Conservation (phyloP, 1,284 basidiomycete genomes). For the Tetrapyrgos nigripes region DNA sequence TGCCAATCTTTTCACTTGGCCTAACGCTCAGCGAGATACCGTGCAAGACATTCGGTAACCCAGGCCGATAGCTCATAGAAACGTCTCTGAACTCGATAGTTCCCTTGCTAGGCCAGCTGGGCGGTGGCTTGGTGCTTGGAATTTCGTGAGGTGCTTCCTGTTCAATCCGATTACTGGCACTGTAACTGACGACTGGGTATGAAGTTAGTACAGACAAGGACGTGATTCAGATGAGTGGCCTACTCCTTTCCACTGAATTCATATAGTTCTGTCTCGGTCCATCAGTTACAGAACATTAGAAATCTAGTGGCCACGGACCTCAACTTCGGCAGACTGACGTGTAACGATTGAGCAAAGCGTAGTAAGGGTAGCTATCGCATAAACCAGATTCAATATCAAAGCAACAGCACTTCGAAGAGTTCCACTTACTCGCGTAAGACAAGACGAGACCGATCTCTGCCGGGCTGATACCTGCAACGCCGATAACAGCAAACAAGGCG, state of each 20-base stretch:
- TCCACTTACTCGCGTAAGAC: slow-evolving; percentile 61
- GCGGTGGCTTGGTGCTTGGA: slow-evolving; percentile 53
- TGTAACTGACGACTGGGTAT: slow-evolving; percentile 63
- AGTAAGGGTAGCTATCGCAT: slow-evolving; percentile 47
- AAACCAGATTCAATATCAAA: slow-evolving; percentile 28
- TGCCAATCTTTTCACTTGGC: slow-evolving; percentile 83
- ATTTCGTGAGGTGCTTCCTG: slow-evolving; percentile 72
- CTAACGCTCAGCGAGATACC: slow-evolving; percentile 60
- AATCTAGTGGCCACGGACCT: slow-evolving; percentile 43
- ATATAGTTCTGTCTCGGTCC: slow-evolving; percentile 61
- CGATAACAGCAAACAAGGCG: slow-evolving; percentile 56
- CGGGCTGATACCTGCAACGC: slow-evolving; percentile 62
- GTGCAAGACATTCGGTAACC: slow-evolving; percentile 63
- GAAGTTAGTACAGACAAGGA: slow-evolving; percentile 5
- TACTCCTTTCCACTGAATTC: slow-evolving; percentile 76
- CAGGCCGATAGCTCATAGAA: slow-evolving; percentile 62
- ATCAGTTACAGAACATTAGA: slow-evolving; percentile 3
- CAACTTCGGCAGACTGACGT: slow-evolving; percentile 68
- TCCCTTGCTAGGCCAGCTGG: slow-evolving; percentile 58
- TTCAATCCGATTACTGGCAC: slow-evolving; percentile 51
- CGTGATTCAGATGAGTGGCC: slow-evolving; percentile 20
- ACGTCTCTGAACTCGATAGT: slow-evolving; percentile 60
- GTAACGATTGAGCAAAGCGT: slow-evolving; percentile 65
- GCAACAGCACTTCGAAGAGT: slow-evolving; percentile 1
- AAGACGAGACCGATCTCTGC: slow-evolving; percentile 78